These are phyloP conservation scores for Caloboletus firmus DNA, from an alignment of 1,284 basidiomycete genomes.

Conservation along the genomic window DNA sequence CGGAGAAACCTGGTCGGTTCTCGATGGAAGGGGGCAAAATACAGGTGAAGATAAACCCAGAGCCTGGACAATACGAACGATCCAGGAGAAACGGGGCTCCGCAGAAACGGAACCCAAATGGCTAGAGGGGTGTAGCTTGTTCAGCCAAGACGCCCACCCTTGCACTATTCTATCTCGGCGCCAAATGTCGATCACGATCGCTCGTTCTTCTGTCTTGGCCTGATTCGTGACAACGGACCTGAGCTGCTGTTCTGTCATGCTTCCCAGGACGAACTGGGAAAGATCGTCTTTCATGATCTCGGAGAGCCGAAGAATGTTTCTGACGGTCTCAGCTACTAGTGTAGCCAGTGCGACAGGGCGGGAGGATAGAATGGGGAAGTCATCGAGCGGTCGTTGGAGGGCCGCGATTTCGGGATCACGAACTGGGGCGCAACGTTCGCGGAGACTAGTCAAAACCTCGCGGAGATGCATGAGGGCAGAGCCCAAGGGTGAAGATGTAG, in stretches of 20 bases:
- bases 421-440: slow-evolving; percentile 62
- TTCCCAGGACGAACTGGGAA: slow-evolving; percentile 55
- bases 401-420: slow-evolving; percentile 55
- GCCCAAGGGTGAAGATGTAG: slow-evolving; percentile 63
- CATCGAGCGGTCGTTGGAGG: slow-evolving; percentile 43
- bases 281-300: slow-evolving; percentile 66
- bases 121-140: slow-evolving; percentile 16
- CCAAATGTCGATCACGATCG: slow-evolving; percentile 55
- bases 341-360: slow-evolving; percentile 35
- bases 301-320: slow-evolving; percentile 48
- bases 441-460: slow-evolving; percentile 50
- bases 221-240: slow-evolving; percentile 46
- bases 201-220: slow-evolving; percentile 53
- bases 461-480: slow-evolving; percentile 52
- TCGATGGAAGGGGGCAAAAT: slow-evolving; percentile 42
- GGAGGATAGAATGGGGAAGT: slow-evolving; percentile 26
- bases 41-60: slow-evolving; percentile 47
- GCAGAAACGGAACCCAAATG: slow-evolving; percentile 18
- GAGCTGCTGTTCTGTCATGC: slow-evolving; percentile 63
- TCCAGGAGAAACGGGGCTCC: slow-evolving; percentile 40
- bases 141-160: slow-evolving; percentile 46
- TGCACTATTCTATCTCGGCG: slow-evolving; percentile 33
- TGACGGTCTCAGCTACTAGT: slow-evolving; percentile 47
- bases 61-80: slow-evolving; percentile 47
- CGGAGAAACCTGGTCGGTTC: slow-evolving; percentile 13